Evolutionary conservation across 1,139 yeast genomes (phyloP).

Genomic region (Martiniozyma asiatica): DNA sequence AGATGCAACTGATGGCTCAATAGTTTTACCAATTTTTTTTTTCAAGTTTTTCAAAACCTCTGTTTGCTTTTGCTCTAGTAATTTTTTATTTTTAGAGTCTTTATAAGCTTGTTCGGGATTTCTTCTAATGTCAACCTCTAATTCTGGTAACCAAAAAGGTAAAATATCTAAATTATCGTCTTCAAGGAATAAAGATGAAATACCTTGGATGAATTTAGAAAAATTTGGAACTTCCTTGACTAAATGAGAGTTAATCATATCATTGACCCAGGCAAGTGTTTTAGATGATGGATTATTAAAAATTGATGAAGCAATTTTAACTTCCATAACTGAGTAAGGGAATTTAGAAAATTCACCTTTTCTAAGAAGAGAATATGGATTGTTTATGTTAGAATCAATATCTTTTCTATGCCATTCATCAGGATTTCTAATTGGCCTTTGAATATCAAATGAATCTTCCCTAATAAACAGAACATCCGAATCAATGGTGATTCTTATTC

Average conservation of each 20-base stretch:
- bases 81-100: constrained; percentile 19
- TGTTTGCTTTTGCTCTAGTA: constrained; percentile 20
- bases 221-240: constrained; percentile 88
- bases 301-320: constrained; percentile 49
- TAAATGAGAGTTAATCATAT: constrained; percentile 68
- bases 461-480: constrained; percentile 78
- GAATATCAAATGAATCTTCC: constrained; percentile 78
- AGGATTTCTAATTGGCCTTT: constrained; percentile 85
- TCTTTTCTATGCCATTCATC: constrained; percentile 85
- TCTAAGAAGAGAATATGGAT: constrained; percentile 64
- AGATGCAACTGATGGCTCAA: constrained; percentile 14
- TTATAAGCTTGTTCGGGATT: constrained; percentile 64
- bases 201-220: constrained; percentile 83
- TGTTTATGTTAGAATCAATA: constrained; percentile 62
- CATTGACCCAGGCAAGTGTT: constrained; percentile 73
- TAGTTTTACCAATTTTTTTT: constrained; percentile 17
- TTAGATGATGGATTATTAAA: constrained; percentile 31
- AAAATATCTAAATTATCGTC: constrained; percentile 81
- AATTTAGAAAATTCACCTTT: constrained; percentile 79
- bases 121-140: constrained; percentile 68
- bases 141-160: constrained; percentile 91
- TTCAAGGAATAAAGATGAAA: constrained; percentile 76
- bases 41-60: constrained; percentile 22
- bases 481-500: constrained; percentile 80
- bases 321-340: constrained; percentile 88